Conservation (phyloP, 2,329 filamentous ascomycete species). For the Xylariomycetidae sp. region DNA sequence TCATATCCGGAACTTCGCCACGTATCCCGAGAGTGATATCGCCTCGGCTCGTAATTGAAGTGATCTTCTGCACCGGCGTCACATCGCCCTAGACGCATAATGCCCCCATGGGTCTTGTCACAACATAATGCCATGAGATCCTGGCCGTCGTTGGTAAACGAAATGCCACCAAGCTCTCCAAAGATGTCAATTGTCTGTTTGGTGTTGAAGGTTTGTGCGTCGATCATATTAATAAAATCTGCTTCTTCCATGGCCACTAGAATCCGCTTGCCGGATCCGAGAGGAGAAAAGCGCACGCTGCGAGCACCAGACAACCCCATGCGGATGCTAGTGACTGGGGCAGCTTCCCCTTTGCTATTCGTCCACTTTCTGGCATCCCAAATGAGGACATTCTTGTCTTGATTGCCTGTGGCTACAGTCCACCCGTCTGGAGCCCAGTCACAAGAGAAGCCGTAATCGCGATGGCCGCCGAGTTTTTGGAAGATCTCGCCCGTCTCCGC, state of each 20-base stretch:
- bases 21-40: conserved; percentile 8
- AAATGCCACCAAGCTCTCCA: conserved; percentile 67
- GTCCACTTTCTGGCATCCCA: conserved; percentile 73
- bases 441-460: conserved; percentile 70
- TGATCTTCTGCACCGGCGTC: conserved; percentile 31
- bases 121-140: conserved; percentile 65
- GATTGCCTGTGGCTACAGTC: conserved; percentile 71
- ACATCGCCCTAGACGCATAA: conserved; percentile 57
- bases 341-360: conserved; percentile 42
- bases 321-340: conserved; percentile 50
- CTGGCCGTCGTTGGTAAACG: conserved; percentile 62
- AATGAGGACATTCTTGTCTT: conserved; percentile 68
- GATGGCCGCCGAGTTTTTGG: conserved; percentile 58
- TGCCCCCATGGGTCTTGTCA: conserved; percentile 61
- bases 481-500: conserved; percentile 59
- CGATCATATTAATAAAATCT: conserved; percentile 67
- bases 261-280: conserved; percentile 61
- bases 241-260: conserved; percentile 72
- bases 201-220: conserved; percentile 58
- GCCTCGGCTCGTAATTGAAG: conserved; percentile 13
- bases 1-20: conserved; percentile 19
- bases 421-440: conserved; percentile 76
- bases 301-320: conserved; percentile 66
- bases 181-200: conserved; percentile 71
- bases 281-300: conserved; percentile 66